Evolutionary conservation across 768 basidiomycete species (phyloP).

Genomic region (Thelephora aurantiotincta): DNA sequence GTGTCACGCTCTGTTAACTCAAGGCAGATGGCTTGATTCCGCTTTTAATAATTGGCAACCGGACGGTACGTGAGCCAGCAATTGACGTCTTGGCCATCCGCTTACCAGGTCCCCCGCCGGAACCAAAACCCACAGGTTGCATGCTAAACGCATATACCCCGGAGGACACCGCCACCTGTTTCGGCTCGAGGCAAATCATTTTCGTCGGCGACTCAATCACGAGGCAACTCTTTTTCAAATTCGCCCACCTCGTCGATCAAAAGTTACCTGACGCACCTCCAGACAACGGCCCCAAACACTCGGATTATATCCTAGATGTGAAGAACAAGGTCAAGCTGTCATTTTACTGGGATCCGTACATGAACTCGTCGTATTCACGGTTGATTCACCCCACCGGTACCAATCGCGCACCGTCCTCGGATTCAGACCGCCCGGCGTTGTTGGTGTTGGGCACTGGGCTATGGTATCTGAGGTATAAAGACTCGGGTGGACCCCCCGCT

Average conservation of each 20-base stretch:
- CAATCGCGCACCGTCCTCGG: slow-evolving; percentile 5
- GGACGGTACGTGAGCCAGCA: slow-evolving; percentile 37
- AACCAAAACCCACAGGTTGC: slow-evolving; percentile 38
- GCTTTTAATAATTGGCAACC: slow-evolving; percentile 73
- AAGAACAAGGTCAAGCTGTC: slow-evolving; percentile 29
- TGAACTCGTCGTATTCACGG: slow-evolving; percentile 50
- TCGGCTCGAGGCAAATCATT: slow-evolving; percentile 43
- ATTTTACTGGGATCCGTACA: slow-evolving; percentile 81
- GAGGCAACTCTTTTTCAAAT: slow-evolving; percentile 65
- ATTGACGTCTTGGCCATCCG: slow-evolving; percentile 3
- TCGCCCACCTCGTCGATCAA: slow-evolving; percentile 46
- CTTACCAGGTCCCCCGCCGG: background rate
- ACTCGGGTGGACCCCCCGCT: slow-evolving; percentile 52
- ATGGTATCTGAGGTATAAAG: slow-evolving; percentile 76
- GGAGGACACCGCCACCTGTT: slow-evolving; percentile 37
- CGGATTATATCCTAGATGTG: slow-evolving; percentile 39
- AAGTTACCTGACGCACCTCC: slow-evolving; percentile 35
- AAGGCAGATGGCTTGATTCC: slow-evolving; percentile 69
- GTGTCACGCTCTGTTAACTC: slow-evolving; percentile 55
- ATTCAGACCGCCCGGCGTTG: slow-evolving; percentile 34
- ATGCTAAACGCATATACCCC: slow-evolving; percentile 58
- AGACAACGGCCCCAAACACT: slow-evolving; percentile 53
- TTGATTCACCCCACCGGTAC: slow-evolving; percentile 6
- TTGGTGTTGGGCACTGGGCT: slow-evolving; percentile 77
- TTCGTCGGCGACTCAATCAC: slow-evolving; percentile 84